phyloP scores from a whole-genome alignment of 1,284 basidiomycete genomes.

The Puccinia polysora region DNA sequence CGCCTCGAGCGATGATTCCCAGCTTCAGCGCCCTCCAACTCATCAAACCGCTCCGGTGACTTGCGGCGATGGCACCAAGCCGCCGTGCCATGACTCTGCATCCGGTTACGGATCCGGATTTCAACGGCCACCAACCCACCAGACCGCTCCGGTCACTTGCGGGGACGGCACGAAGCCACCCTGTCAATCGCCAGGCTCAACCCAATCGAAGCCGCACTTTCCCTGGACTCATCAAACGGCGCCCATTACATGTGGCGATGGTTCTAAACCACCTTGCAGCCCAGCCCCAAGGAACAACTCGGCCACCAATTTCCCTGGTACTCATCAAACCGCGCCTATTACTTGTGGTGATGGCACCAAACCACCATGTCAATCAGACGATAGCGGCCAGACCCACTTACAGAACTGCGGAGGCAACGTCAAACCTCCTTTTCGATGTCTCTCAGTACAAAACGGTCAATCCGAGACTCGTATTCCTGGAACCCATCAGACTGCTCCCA shows the following conservation, averaged over 20 bases:
- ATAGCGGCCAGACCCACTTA: neutral
- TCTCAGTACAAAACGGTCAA: neutral
- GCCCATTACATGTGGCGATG: conserved; percentile 19
- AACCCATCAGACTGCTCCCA: conserved; percentile 2
- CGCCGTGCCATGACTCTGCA: too few species aligned
- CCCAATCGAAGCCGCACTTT: neutral
- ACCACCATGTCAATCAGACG: conserved; percentile 7
- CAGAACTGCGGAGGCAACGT: neutral
- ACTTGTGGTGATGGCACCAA: conserved; percentile 13
- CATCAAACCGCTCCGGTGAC: conserved; percentile 8
- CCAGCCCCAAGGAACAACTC: neutral
- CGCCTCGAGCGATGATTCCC: neutral
- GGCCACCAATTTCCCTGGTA: neutral
- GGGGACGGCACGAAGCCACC: conserved; percentile 6
- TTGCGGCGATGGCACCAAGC: conserved; percentile 19
- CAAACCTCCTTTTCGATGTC: neutral
- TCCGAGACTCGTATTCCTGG: neutral
- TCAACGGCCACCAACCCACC: too few species aligned
- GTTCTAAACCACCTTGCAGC: conserved; percentile 2
- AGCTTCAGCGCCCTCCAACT: neutral
- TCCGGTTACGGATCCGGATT: too few species aligned
- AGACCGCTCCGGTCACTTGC: too few species aligned
- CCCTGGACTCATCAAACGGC: conserved; percentile 25
- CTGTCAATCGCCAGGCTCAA: neutral
- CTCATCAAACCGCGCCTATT: conserved; percentile 24